Conservation (phyloP, 2,329 filamentous ascomycete genomes). For the Apiospora aurea region DNA sequence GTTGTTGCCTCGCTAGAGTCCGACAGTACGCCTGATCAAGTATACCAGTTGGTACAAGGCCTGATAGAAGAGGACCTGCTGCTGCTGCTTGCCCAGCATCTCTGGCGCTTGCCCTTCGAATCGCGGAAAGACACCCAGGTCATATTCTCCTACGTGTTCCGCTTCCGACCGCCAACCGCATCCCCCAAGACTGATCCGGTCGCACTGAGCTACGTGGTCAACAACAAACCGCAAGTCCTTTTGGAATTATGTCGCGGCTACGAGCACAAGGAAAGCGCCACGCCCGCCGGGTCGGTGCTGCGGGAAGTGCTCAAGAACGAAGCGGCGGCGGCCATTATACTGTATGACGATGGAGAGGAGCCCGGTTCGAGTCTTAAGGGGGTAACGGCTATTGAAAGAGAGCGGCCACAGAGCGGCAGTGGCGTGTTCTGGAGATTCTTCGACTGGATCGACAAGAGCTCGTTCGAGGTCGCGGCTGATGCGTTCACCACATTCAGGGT, state of each 20-base stretch:
- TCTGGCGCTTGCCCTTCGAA: conserved; percentile 91
- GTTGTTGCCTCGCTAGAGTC: conserved; percentile 63
- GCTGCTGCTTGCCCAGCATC: conserved; percentile 79
- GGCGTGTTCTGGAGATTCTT: conserved; percentile 98
- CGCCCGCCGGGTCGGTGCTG: conserved; percentile 87
- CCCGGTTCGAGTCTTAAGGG: conserved; percentile 77
- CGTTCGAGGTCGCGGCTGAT: conserved; percentile 96
- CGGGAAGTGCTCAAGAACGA: conserved; percentile 91
- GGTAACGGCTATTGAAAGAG: conserved; percentile 78
- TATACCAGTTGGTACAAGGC: conserved; percentile 83
- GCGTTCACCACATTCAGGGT: conserved; percentile 97
- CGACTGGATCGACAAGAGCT: conserved; percentile 94
- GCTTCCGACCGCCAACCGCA: conserved; percentile 77
- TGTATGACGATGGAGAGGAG: conserved; percentile 86
- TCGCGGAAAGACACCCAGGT: conserved; percentile 94
- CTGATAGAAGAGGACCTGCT: conserved; percentile 91
- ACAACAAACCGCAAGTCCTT: conserved; percentile 84
- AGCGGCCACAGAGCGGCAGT: conserved; percentile 75
- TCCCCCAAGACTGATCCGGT: conserved; percentile 77
- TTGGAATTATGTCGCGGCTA: conserved; percentile 90
- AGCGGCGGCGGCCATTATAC: conserved; percentile 85
- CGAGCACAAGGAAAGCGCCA: conserved; percentile 87
- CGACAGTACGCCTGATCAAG: conserved; percentile 86
- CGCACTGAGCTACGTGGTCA: conserved; percentile 87
- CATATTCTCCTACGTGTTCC: conserved; percentile 93